Base-by-base conservation (phyloP, 2,329 filamentous ascomycete species). In the Colletotrichum sojae region DNA sequence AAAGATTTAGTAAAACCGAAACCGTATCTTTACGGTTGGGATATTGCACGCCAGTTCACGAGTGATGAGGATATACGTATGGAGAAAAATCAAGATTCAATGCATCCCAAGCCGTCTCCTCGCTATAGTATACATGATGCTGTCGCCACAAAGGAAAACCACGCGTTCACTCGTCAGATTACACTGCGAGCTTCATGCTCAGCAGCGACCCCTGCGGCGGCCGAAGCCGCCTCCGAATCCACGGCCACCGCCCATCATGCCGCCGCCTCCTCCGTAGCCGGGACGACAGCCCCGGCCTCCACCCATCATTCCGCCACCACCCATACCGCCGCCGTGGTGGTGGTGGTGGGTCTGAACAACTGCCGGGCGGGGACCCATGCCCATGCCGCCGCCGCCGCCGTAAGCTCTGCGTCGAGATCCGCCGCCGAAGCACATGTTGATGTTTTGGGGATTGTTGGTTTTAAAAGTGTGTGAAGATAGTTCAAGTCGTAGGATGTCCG, bases 261-360 rank as follows among this genome's bases (percentile, higher is more conserved):
- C 63, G n/a, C 60, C 51, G 4, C 63, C 63, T 16, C 52, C 59
- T n/a, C 64, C 64, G 45, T 31, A 63, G 16, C 59, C 64, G 18
- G 43, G n/a, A 4, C 63, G 58, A 18, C 60, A 63, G 12, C 49
- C 39, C 5, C 52, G 31, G 8, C n/a, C 8, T 10, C 59, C 59
- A 22, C 59, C 49, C 49, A 62, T 58, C 25, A 39, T 39, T 22
- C 63, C 57, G 64, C 63, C 49, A 1, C 48, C 51, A 15, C 62
- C 62, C 54, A 65, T 63, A 3, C 66, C 66, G 10, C 66, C 66
- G 13, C 66, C 66, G 62, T 69, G 66, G 6, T 69, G 66, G 22
- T 69, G 65, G 48, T 68, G 66, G 36, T 68, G 61, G 20, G 60
- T 58, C 8, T 68, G 54, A 0, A 69, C 62, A 12, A 69, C 56